Evolutionary conservation across 2,329 filamentous ascomycete genomes (phyloP), one percentile per base, ranked within the genome.

Genomic region (Orbilia blumenaviensis): DNA sequence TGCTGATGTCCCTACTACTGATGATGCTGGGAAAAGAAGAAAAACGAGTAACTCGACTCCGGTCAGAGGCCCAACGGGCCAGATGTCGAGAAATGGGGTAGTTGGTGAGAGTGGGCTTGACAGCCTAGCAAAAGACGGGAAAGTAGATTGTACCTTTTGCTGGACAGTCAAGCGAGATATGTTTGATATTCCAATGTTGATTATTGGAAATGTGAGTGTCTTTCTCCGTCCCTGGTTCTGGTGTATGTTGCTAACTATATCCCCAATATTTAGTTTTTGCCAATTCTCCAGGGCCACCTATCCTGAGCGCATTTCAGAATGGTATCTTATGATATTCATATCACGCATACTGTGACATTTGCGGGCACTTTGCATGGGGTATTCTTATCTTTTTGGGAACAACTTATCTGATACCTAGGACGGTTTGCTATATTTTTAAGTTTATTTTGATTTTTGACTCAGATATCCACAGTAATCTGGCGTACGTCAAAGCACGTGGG

Each of bases 101-200:
- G 89, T 89, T 79, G 89, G 90, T 66, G 90, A 93, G 83, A 88
- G 91, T 77, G 93, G 92, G 8, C 94, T 96, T 83, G 91, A 91
- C 66, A 89, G 89, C 81, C 87, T 97, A 12, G 92, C 92, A 81
- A 91, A 89, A 81, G 93, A 96, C 81, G 94, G 94, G 64, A 94
- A 95, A 83, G 91, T 98, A 69, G 92, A 96, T 82, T 97, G 94
- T 85, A 93, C 92, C 80, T 97, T 96, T 84, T 96, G 92, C 85
- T 98, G 94, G 94, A 94, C 92, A 78, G 94, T 98, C 78, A 97
- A 97, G 85, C 88, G 94, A 78, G 95, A 99, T 83, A 92, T 95
- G 42, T 98, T 98, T 84, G 94, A 98, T 84, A 97, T 98, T 83
- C 95, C 95, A 21, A 97, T 97, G 93, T 87, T 98, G 85, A 96